A percentile compares a stretch with the other conserved stretches of the same genome.
Conservation (phyloP, 371 early-diverging fungal species). For the Rhizopus delemar region DNA sequence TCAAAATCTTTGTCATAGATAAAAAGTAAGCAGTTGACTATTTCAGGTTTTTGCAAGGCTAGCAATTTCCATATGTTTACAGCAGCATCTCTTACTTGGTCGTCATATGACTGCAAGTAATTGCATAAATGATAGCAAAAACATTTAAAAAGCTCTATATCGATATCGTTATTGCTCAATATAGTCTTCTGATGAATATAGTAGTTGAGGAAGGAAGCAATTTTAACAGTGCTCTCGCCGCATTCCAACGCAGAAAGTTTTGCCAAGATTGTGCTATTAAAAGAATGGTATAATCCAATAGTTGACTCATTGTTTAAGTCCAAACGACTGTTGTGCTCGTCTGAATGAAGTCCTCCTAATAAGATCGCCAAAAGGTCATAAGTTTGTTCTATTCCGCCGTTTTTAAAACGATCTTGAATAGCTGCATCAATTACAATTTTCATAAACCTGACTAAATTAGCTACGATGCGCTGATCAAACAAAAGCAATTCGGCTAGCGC, state of each 20-base stretch:
- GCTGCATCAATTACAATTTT: conserved; percentile 67
- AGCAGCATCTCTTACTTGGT: conserved; percentile 48
- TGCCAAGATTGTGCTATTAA: conserved; percentile 65
- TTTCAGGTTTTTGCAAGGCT: conserved; percentile 58
- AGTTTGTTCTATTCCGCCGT: conserved; percentile 55
- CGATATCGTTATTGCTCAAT: conserved; percentile 57
- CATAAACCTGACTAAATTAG: conserved; percentile 58
- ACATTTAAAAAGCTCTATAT: conserved; percentile 66
- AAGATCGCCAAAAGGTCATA: conserved; percentile 60
- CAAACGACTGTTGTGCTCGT: conserved; percentile 26
- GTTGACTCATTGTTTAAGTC: conserved; percentile 22
- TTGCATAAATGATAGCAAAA: conserved; percentile 67
- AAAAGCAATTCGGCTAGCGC: conserved; percentile 49
- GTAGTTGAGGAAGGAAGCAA: conserved; percentile 56
- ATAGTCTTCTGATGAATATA: conserved; percentile 72
- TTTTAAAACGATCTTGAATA: conserved; percentile 56
- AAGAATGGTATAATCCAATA: conserved; percentile 43
- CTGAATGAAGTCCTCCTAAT: conserved; percentile 49
- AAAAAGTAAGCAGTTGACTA: conserved; percentile 44
- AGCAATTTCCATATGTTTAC: conserved; percentile 64
- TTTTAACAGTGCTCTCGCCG: conserved; percentile 33
- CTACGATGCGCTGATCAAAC: conserved; percentile 44
- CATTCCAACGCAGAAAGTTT: conserved; percentile 49
- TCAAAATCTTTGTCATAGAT: conserved; percentile 51
- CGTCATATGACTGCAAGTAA: conserved; percentile 51